A percentile compares a stretch with the other conserved stretches of the same genome.
These are phyloP conservation scores for Clonostachys rosea DNA, from an alignment of 2,329 filamentous ascomycete species.

Conservation along the genomic window DNA sequence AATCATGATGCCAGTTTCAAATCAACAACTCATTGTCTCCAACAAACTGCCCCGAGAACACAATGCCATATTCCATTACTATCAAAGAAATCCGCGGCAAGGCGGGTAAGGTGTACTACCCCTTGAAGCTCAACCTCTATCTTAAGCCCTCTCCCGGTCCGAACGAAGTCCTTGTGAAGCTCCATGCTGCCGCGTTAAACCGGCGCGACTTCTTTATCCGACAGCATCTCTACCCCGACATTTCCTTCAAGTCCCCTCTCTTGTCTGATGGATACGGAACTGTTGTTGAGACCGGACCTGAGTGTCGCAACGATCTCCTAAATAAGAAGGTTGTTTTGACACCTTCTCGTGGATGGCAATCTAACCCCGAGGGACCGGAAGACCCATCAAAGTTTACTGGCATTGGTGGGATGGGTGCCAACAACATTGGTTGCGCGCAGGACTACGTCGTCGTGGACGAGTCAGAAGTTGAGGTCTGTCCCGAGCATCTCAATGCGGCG, in stretches of 20 bases:
- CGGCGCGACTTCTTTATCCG: conserved; percentile 94
- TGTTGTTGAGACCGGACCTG: conserved; percentile 60
- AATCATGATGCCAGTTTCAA: no score
- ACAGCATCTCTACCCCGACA: conserved; percentile 83
- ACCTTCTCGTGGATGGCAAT: conserved; percentile 74
- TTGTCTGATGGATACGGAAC: conserved; percentile 78
- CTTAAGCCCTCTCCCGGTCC: conserved; percentile 59
- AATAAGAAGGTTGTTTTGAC: conserved; percentile 72
- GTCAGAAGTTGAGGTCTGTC: conserved; percentile 70
- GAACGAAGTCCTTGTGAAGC: conserved; percentile 69
- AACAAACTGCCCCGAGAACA: no score
- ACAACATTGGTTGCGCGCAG: conserved; percentile 63
- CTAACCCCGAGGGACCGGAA: conserved; percentile 70
- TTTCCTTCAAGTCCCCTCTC: conserved; percentile 73
- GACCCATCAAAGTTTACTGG: conserved; percentile 40
- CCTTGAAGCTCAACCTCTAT: conserved; percentile 40
- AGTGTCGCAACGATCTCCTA: conserved; percentile 25
- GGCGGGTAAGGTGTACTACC: conserved; percentile 84
- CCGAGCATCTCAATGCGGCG: conserved; percentile 62
- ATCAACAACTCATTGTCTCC: no score
- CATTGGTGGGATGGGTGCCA: conserved; percentile 62
- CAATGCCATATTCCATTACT: conserved; percentile 30
- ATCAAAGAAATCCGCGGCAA: conserved; percentile 68
- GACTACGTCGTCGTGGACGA: conserved; percentile 69
- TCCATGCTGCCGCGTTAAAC: conserved; percentile 81